phyloP scores from a whole-genome alignment of 495 filamentous ascomycete species.

The Cercophora samala region DNA sequence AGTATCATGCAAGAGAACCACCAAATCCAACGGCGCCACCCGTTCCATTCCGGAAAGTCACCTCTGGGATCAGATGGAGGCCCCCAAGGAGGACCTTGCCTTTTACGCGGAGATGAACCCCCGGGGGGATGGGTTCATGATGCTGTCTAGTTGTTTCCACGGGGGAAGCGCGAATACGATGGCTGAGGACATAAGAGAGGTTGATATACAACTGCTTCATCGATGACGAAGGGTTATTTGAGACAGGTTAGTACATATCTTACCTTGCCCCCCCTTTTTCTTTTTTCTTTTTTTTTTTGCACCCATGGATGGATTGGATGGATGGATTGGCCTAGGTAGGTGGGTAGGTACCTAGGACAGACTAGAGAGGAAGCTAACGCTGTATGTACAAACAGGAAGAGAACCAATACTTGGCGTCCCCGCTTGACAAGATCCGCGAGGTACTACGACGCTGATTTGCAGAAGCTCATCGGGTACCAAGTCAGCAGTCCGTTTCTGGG shows the following conservation, averaged over 20 bases:
- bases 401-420: conserved; percentile 11
- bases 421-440: conserved; percentile 5
- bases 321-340: no score
- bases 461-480: conserved; percentile 12
- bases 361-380: not conserved
- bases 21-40: conserved; percentile 41
- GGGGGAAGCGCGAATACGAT: conserved; percentile 32
- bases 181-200: conserved; percentile 19
- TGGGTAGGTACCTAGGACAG: not conserved
- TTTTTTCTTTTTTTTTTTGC: no score
- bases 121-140: conserved; percentile 37
- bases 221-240: conserved; percentile 13
- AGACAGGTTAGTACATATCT: conserved; percentile 15
- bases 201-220: conserved; percentile 13
- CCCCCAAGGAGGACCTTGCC: conserved; percentile 20
- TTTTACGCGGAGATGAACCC: conserved; percentile 31
- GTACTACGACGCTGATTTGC: conserved; percentile 1
- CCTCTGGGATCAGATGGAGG: conserved; percentile 30
- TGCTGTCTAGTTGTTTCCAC: conserved; percentile 32
- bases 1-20: conserved; percentile 21
- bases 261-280: no score
- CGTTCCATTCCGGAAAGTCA: conserved; percentile 40
- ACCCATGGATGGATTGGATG: no score
- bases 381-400: conserved; percentile 12
- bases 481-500: conserved; percentile 12